Base-by-base conservation (phyloP, 768 basidiomycete species). In the Cystofilobasidium bisporidii region DNA sequence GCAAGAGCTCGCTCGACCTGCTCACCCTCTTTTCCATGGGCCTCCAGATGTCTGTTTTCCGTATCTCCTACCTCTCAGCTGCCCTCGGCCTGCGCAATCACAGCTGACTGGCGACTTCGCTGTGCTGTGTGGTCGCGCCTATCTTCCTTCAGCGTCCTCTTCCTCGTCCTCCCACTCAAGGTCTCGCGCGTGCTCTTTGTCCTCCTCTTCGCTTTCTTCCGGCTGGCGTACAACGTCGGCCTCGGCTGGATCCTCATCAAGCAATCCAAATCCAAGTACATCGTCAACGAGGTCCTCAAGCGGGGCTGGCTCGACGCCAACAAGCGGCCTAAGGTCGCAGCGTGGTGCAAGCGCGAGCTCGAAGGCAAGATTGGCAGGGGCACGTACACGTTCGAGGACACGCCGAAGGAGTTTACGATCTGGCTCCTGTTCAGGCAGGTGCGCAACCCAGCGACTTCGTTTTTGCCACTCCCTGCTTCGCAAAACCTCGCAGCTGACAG, bases 261-360 rank as follows among this genome's bases (percentile, higher is more conserved):
- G 76, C 96, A 99, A 78, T 94, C 91, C 81, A 93, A 94, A 80
- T 86, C 85, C 78, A 87, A 84, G 73, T 97, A 91, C 88, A 89
- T 99, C 72, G 91, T 96, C 55, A 81, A 84, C 36, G 84, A 87
- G 72, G 81, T 97, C 1, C 83, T 87, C 65, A 79, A 82, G 5
- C 78, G 85, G 28, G 94, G 90, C 4, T 97, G 92, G 93, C 83
- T 99, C n/a, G 91, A 98, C 75, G 61, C 69, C 38, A 80, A 81
- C 71, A 74, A 80, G 55, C 81, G 80, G 30, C 88, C 91, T 0
- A 76, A 72, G 10, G 88, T 67, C 82, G 88, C 66, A 73, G 80
- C 62, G 48, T 99, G 96, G 96, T 89, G 96, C 73, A 82, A 86
- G 70, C 82, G 82, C 59, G 91, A 98, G 73, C 81, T 97, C 2